A percentile compares a stretch with the other conserved stretches of the same genome.
These are phyloP conservation scores for Colletotrichum kahawae DNA, from an alignment of 2,329 filamentous ascomycete species.

Conservation along the genomic window DNA sequence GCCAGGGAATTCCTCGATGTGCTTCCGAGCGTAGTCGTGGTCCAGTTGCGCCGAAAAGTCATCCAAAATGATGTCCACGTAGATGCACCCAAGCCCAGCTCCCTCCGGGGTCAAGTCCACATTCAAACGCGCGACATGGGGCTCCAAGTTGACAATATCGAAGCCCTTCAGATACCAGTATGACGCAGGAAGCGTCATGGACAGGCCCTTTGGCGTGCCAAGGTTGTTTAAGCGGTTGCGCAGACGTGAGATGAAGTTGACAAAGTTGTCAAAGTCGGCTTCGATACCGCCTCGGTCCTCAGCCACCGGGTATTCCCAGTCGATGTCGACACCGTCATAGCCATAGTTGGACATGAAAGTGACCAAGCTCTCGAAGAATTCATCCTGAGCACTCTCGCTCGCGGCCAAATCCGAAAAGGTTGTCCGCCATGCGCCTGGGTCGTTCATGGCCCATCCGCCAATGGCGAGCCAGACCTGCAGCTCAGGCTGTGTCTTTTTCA, in stretches of 20 bases:
- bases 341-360: slow-evolving; percentile 25
- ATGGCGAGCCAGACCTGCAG: slow-evolving; percentile 43
- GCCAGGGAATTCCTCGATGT: background rate
- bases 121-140: background rate
- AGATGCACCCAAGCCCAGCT: background rate
- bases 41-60: background rate
- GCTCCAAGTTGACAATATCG: background rate
- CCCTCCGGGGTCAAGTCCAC: background rate
- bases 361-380: slow-evolving; percentile 26
- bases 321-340: slow-evolving; percentile 32
- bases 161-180: slow-evolving; percentile 21
- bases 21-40: background rate
- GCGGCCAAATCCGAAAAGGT: slow-evolving; percentile 29
- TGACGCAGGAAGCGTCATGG: background rate
- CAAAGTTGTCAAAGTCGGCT: slow-evolving; percentile 21
- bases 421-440: slow-evolving; percentile 32
- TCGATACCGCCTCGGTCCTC: slow-evolving; percentile 16
- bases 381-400: background rate
- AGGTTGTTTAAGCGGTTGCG: background rate
- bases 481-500: slow-evolving; percentile 32
- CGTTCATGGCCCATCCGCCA: slow-evolving; percentile 47
- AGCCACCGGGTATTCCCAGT: slow-evolving; percentile 28
- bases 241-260: background rate
- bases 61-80: background rate
- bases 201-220: background rate